These are phyloP conservation scores for Eucalyptus pauciflora DNA, from an alignment of 345 rosid genomes.

Conservation along the genomic window DNA sequence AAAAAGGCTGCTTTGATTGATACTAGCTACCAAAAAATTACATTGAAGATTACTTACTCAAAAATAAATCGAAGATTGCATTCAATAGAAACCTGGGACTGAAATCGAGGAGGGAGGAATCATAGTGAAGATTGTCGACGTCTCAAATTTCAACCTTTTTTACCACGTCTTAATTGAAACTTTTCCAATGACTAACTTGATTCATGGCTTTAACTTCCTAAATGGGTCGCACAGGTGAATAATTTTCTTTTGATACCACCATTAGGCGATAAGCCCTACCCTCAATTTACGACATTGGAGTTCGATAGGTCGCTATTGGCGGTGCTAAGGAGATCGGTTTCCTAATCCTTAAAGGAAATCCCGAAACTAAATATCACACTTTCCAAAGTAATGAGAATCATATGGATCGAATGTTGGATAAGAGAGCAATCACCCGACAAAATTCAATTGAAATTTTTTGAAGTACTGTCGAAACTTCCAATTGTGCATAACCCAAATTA, in stretches of 20 bases:
- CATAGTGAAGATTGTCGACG: neutral
- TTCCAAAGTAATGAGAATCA: neutral
- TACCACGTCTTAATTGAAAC: neutral
- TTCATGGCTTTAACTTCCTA: neutral
- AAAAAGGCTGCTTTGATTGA: neutral
- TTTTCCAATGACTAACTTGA: neutral
- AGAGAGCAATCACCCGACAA: accelerated
- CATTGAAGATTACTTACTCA: neutral
- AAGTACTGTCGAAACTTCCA: neutral
- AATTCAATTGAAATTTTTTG: neutral
- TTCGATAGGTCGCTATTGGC: neutral
- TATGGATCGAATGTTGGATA: neutral
- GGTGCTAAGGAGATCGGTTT: neutral
- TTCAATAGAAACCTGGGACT: neutral
- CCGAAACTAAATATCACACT: neutral
- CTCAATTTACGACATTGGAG: neutral
- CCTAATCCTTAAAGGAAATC: neutral
- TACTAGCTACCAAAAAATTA: neutral
- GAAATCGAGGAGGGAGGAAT: neutral
- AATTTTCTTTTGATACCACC: neutral
- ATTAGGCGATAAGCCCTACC: neutral
- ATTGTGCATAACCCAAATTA: too few species aligned
- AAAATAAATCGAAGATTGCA: neutral
- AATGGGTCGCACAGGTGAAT: neutral
- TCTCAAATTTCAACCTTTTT: neutral